phyloP scores from a whole-genome alignment of 1,284 basidiomycete genomes.

The Puccinia novopanici region DNA sequence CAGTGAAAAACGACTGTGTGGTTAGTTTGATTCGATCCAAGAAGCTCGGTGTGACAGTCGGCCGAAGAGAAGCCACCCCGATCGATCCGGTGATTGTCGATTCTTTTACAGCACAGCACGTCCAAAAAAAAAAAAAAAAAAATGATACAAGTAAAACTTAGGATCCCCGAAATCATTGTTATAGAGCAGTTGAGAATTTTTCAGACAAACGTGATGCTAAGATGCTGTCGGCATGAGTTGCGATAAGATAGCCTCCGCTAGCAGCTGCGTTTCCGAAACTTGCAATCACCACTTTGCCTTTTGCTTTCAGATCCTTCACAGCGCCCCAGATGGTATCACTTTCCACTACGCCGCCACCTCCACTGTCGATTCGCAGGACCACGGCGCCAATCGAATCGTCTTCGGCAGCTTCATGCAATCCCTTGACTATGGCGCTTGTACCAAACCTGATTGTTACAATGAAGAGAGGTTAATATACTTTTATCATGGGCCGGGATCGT shows the following conservation, averaged over 20 bases:
- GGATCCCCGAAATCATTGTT: slow-evolving; percentile 50
- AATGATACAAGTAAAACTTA: background rate
- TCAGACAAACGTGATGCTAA: slow-evolving; percentile 54
- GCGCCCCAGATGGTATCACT: slow-evolving; percentile 61
- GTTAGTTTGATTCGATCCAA: slow-evolving; percentile 60
- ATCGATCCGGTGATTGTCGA: slow-evolving; percentile 61
- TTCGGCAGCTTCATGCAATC: slow-evolving; percentile 60
- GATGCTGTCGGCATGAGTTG: slow-evolving; percentile 58
- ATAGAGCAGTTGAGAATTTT: background rate
- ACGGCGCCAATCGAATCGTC: slow-evolving; percentile 60
- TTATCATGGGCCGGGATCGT: background rate
- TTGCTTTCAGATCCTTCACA: slow-evolving; percentile 58
- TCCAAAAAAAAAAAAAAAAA: slow-evolving; percentile 41
- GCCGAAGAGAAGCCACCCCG: slow-evolving; percentile 60
- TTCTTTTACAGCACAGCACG: slow-evolving; percentile 55
- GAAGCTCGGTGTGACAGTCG: slow-evolving; percentile 60
- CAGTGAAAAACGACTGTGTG: slow-evolving; percentile 60
- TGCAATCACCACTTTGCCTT: slow-evolving; percentile 60
- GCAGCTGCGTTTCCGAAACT: slow-evolving; percentile 61
- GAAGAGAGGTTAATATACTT: background rate
- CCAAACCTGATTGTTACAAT: slow-evolving; percentile 55
- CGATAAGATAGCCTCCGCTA: slow-evolving; percentile 60
- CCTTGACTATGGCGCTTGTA: slow-evolving; percentile 59
- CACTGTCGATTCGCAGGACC: slow-evolving; percentile 61
- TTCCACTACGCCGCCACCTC: slow-evolving; percentile 61